Percentiles rank a stretch among this genome's conserved stretches.
phyloP scores from a whole-genome alignment of 768 basidiomycete genomes.

The Boletus reticuloceps region DNA sequence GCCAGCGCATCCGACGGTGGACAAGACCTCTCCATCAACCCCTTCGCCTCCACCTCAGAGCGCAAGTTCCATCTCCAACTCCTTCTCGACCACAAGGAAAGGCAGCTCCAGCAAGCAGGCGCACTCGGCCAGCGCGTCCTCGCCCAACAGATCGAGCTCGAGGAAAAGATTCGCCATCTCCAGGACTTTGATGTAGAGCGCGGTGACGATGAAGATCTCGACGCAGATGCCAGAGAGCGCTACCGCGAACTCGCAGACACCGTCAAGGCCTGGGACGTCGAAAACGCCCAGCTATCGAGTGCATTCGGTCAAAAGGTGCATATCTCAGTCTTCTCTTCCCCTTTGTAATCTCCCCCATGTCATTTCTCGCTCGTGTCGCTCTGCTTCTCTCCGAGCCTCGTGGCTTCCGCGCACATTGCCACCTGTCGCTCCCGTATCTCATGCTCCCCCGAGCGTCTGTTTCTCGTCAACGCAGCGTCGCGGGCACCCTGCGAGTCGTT shows the following conservation, averaged over 20 bases:
- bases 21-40: slow-evolving; percentile 41
- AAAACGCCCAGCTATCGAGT: slow-evolving; percentile 74
- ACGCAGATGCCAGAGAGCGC: slow-evolving; percentile 64
- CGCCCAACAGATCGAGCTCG: slow-evolving; percentile 89
- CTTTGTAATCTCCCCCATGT: not conserved
- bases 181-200: slow-evolving; percentile 69
- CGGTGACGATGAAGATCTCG: slow-evolving; percentile 60
- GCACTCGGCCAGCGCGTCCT: slow-evolving; percentile 93
- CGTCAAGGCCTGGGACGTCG: slow-evolving; percentile 71
- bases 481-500: not conserved
- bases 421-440: not conserved
- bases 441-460: not conserved
- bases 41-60: slow-evolving; percentile 53
- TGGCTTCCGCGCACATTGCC: slow-evolving; percentile 10
- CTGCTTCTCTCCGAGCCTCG: slow-evolving; percentile 14
- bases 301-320: slow-evolving; percentile 65
- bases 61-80: slow-evolving; percentile 60
- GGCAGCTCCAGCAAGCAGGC: slow-evolving; percentile 88
- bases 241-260: slow-evolving; percentile 78
- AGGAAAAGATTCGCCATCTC: slow-evolving; percentile 80
- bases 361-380: slow-evolving; percentile 8
- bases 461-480: not conserved
- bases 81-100: slow-evolving; percentile 87
- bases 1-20: slow-evolving; percentile 41
- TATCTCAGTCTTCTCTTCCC: slow-evolving; percentile 12